Evolutionary conservation across 192 early-diverging fungal species (phyloP).

Genomic region (Phlyctochytrium arcticum): DNA sequence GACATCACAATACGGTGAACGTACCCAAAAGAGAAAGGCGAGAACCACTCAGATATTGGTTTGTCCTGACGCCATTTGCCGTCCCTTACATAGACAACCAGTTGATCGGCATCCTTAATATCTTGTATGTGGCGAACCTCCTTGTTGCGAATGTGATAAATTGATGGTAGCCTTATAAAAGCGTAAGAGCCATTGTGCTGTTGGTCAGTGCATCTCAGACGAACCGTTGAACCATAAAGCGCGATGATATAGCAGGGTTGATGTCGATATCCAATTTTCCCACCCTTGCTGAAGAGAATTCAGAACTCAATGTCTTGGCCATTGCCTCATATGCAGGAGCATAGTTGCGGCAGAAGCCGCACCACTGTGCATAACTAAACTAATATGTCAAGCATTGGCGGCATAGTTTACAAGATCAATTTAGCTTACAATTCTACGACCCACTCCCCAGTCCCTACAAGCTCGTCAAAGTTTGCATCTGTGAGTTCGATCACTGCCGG

Average conservation of each 20-base stretch:
- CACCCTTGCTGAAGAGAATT: background rate
- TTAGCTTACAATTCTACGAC: background rate
- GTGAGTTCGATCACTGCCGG: background rate
- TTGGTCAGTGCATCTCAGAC: background rate
- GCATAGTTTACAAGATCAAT: background rate
- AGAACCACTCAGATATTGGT: background rate
- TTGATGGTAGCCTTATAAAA: slow-evolving; percentile 16
- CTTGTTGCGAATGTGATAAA: slow-evolving; percentile 5
- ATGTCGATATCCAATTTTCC: slow-evolving; percentile 7
- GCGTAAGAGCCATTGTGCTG: background rate
- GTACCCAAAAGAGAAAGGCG: slow-evolving; percentile 12
- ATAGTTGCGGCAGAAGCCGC: slow-evolving; percentile 9
- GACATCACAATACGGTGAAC: background rate
- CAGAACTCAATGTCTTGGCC: background rate
- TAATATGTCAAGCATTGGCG: background rate
- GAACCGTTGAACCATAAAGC: slow-evolving; percentile 16
- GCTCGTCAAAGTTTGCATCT: background rate
- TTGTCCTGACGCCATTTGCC: slow-evolving; percentile 7
- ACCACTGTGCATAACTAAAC: slow-evolving; percentile 18
- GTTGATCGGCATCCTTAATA: background rate
- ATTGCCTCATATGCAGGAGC: slow-evolving; percentile 9
- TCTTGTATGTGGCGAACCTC: slow-evolving; percentile 2
- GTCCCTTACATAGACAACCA: slow-evolving; percentile 4
- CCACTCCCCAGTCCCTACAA: background rate
- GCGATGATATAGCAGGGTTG: slow-evolving; percentile 1